A percentile compares a stretch with the other conserved stretches of the same genome.
phyloP scores from a whole-genome alignment of 2,329 filamentous ascomycete species.

The Penicillium sp. region DNA sequence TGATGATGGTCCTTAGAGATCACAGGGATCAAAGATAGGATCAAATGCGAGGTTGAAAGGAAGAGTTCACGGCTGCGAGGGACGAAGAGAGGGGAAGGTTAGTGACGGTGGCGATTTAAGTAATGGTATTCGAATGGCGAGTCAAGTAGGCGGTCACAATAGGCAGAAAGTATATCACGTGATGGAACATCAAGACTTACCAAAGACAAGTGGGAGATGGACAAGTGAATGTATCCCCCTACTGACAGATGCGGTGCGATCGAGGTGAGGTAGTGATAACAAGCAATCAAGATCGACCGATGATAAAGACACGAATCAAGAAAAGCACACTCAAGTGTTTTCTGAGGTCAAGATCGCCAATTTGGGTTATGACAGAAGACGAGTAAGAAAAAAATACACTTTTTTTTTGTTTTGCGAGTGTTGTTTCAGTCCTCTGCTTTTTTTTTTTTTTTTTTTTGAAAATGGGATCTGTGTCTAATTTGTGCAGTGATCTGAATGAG shows the following conservation, averaged over 20 bases:
- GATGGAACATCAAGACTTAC: constrained; percentile 43
- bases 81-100: background rate
- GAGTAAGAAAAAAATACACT: constrained; percentile 6
- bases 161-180: constrained; percentile 7
- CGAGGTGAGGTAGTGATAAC: constrained; percentile 18
- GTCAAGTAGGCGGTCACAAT: constrained; percentile 24
- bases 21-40: background rate
- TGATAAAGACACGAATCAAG: constrained; percentile 23
- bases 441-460: constrained; percentile 19
- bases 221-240: constrained; percentile 97
- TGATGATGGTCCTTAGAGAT: background rate
- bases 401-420: constrained; percentile 21
- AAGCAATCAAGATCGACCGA: constrained; percentile 12
- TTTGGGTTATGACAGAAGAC: constrained; percentile 6
- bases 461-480: constrained; percentile 32
- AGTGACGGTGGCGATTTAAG: background rate
- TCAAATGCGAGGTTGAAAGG: background rate
- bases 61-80: background rate
- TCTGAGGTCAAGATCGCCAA: constrained; percentile 23
- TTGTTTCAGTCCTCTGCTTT: constrained; percentile 18
- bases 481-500: constrained; percentile 32
- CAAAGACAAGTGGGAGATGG: constrained; percentile 75
- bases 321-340: constrained; percentile 48
- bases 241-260: constrained; percentile 27
- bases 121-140: constrained; percentile 1